phyloP scores from a whole-genome alignment of 192 early-diverging fungal species.

The Backusella westeae region DNA sequence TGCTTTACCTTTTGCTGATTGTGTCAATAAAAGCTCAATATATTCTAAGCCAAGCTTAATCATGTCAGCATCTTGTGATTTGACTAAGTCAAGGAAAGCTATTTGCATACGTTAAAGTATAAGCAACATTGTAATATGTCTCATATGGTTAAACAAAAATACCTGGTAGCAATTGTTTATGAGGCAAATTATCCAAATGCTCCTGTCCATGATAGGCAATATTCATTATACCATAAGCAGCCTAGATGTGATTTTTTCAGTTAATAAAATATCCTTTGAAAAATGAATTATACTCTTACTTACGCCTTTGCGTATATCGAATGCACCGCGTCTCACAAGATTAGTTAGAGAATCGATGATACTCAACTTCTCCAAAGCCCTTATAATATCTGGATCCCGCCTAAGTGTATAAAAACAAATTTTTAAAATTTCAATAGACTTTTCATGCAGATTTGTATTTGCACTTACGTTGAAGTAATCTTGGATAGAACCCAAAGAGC shows the following conservation, averaged over 20 bases:
- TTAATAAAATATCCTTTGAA: not conserved
- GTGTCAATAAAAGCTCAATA: constrained; percentile 52
- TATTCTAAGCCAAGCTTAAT: constrained; percentile 63
- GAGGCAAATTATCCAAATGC: constrained; percentile 3
- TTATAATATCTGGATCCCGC: constrained; percentile 33
- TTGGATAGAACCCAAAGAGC: constrained; percentile 70
- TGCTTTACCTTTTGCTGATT: constrained; percentile 8
- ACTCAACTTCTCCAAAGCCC: constrained; percentile 51
- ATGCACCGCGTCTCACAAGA: constrained; percentile 58
- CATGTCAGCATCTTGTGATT: constrained; percentile 60
- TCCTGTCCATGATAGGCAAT: constrained; percentile 20
- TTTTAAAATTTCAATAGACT: not conserved
- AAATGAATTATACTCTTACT: not conserved
- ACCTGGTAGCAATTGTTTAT: constrained; percentile 12
- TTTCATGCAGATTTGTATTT: not conserved
- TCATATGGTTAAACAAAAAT: not conserved
- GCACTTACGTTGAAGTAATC: constrained; percentile 53
- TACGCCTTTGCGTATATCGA: constrained; percentile 70
- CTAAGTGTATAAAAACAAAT: constrained; percentile 7
- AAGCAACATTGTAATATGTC: not conserved
- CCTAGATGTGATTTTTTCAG: constrained; percentile 8
- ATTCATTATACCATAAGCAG: constrained; percentile 22
- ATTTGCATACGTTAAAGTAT: constrained; percentile 2
- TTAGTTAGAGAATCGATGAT: constrained; percentile 51
- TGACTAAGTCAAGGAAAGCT: constrained; percentile 58